Base-by-base conservation (phyloP, 305 asterid species). In the Fraxinus paxiana region DNA sequence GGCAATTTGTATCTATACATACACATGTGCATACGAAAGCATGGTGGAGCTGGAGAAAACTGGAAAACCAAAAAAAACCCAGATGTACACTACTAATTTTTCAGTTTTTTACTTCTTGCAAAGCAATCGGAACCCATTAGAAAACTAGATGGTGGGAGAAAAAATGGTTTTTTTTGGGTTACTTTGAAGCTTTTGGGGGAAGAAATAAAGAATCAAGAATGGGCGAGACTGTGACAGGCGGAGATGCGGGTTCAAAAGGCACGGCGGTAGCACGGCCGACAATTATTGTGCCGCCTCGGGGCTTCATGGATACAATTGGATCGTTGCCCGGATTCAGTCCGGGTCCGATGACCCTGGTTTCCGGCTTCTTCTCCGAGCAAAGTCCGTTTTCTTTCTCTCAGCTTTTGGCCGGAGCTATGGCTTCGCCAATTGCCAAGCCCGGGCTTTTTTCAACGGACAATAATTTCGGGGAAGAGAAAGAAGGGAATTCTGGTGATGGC, bases 331-430 rank as follows among this genome's bases (percentile, higher is more conserved):
- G 95, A 20, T 90, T 90, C 86, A 95, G 96, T 86, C 98, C 97
- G 1, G 98, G 98, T 56, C 98, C 98, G 80, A 90, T 93, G 89
- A 88, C 98, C 5, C 79, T 93, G 73, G 82, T 93, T 18, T 90
- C 98, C 46, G 88, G 86, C 82, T 87, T 89, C 87, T 91, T 93
- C 81, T 41, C 98, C 56, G 97, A 93, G 37, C 91, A 92, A 80
- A 87, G 90, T 76, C 84, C 83, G 56, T 89, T 65, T 90, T 18
- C 97, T 31, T 95, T 92, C 89, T 93, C 98, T 22, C 97, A 92
- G 85, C 90, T 95, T 41, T 86, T 95, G 1, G 97, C 96, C 38
- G 97, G 95, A 31, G 97, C 98, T 30, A 95, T 93, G 95, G 91
- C 93, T 79, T 93, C 98, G 33, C 98, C 98, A 5, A 76, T 85